phyloP scores from a whole-genome alignment of 139 green algal genomes.

The Coccomyxa sp. region DNA sequence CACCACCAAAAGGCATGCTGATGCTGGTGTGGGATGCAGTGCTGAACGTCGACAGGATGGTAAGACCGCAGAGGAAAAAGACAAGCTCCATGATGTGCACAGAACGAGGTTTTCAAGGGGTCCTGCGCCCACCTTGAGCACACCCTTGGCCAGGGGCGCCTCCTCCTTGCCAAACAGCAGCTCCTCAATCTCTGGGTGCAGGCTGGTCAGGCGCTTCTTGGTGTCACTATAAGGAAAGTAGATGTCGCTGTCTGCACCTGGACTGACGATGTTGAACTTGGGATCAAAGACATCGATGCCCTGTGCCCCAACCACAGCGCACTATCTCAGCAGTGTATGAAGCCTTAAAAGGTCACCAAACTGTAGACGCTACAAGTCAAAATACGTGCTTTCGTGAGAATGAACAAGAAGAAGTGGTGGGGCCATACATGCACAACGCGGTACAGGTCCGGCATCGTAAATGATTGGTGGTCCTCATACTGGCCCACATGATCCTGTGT shows the following conservation, averaged over 20 bases:
- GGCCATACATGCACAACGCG: conserved; percentile 30
- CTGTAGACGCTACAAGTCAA: neutral
- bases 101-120: neutral
- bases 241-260: conserved; percentile 67
- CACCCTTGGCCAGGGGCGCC: conserved; percentile 7
- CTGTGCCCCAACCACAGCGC: conserved; percentile 6
- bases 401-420: neutral
- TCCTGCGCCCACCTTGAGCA: conserved; percentile 7
- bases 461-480: conserved; percentile 70
- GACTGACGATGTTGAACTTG: conserved; percentile 87
- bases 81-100: no score
- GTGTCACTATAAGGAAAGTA: conserved; percentile 74
- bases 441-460: conserved; percentile 77
- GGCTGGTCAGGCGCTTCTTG: conserved; percentile 51
- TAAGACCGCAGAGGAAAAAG: no score
- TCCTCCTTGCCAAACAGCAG: conserved; percentile 54
- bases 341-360: no score
- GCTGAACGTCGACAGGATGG: no score
- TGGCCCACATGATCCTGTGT: conserved; percentile 39
- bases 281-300: conserved; percentile 66
- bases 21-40: no score
- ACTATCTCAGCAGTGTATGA: no score
- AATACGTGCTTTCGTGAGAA: neutral
- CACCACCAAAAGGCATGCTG: no score
- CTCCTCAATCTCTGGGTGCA: conserved; percentile 64